Evolutionary conservation across 2,329 filamentous ascomycete species (phyloP), one percentile per base, ranked within the genome.

Genomic region (Emmonsia crescens): DNA sequence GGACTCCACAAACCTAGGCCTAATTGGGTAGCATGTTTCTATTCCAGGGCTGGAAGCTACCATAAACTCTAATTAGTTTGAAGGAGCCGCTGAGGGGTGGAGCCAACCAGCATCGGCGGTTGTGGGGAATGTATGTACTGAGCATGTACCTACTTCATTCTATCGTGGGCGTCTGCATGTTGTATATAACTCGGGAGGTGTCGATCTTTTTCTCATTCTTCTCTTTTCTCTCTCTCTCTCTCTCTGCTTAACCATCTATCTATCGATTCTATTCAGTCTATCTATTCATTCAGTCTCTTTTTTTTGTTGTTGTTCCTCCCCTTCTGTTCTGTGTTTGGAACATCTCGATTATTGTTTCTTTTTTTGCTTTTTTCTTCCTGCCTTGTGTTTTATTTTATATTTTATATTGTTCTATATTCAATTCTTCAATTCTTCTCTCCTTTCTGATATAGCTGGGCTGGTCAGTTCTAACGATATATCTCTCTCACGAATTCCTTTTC

Each of bases 371-470:
- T 55, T 6, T 33, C 56, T 36, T 29, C 38, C 24, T 36, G n/a
- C 33, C 9, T 60, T 54, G 9, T 19, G 19, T n/a, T 36, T 54
- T 38, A 14, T n/a, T 36, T 3, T 29, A 14, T 51, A 48, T 21
- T 29, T 59, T 36, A 19, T 24, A 27, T 36, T 46, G 6, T 31
- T 31, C 12, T 49, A 27, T 60, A 49, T 42, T 31, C 38, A 21
- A 12, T n/a, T 19, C 16, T 36, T 21, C n/a, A n/a, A 27, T 44
- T 40, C 49, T 51, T 55, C 33, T 42, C 60, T 42, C 10, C 57
- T 60, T 60, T 51, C 44, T 54, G 44, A 40, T 65, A 40, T 65
- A 63, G 60, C 64, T 33, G 12, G 52, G 16, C 52, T 64, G 38
- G 46, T 57, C 61, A 54, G 59, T 33, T 52, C n/a, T 33, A 27